Conservation (phyloP, 305 asterid species). For the Rubia balearica region DNA sequence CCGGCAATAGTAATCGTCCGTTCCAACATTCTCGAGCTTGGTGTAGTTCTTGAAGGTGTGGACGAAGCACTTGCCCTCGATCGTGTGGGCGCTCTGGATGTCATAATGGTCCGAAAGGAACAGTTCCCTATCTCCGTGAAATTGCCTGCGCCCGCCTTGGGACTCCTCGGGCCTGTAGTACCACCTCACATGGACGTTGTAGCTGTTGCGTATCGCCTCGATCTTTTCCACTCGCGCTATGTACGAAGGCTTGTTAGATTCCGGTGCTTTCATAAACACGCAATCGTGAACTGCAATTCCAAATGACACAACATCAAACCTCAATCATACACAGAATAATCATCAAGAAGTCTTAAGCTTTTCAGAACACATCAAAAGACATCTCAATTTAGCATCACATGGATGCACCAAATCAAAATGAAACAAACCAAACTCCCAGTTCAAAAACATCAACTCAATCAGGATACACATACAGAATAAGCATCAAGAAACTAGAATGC, state of each 20-base stretch:
- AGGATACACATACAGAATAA: no score
- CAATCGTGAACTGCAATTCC: constrained; percentile 58
- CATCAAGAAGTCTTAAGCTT: not conserved
- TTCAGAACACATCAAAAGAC: no score
- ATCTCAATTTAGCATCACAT: no score
- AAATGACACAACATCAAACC: constrained; percentile 5
- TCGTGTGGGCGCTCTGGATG: constrained; percentile 52
- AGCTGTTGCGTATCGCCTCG: constrained; percentile 37
- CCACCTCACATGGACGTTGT: constrained; percentile 59
- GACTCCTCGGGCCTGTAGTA: constrained; percentile 79
- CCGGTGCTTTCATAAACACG: constrained; percentile 51
- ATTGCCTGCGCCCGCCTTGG: constrained; percentile 48
- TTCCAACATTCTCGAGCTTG: constrained; percentile 38
- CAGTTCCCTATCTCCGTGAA: constrained; percentile 62
- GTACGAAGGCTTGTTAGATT: constrained; percentile 39
- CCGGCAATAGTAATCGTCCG: constrained; percentile 57
- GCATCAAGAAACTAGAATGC: not conserved
- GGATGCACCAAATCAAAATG: no score
- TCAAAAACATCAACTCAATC: no score
- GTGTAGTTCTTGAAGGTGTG: constrained; percentile 57
- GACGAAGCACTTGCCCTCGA: constrained; percentile 57
- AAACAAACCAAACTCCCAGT: not conserved
- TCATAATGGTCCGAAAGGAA: constrained; percentile 65
- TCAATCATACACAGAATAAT: not conserved
- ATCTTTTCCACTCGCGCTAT: constrained; percentile 65